A percentile compares a stretch with the other conserved stretches of the same genome.
Conservation (phyloP, 768 basidiomycete genomes). For the Dendrothele bispora region DNA sequence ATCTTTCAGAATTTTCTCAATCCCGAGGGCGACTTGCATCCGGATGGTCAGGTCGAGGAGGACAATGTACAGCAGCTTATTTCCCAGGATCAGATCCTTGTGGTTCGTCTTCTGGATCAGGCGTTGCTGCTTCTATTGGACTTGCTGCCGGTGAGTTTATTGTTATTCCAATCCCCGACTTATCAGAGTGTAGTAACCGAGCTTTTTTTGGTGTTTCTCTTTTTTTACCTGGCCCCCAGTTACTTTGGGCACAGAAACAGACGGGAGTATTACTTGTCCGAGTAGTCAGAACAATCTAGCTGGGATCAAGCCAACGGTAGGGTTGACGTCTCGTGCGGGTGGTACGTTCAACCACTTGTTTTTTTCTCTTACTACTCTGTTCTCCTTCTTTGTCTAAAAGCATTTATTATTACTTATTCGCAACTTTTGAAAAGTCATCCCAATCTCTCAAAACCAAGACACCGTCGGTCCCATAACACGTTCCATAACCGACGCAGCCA, state of each 20-base stretch:
- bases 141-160: slow-evolving; percentile 45
- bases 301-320: slow-evolving; percentile 39
- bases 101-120: slow-evolving; percentile 44
- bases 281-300: slow-evolving; percentile 41
- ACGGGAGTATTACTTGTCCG: slow-evolving; percentile 48
- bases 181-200: too few species aligned
- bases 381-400: too few species aligned
- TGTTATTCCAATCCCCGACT: too few species aligned
- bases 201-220: too few species aligned
- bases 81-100: slow-evolving; percentile 38
- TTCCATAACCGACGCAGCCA: slow-evolving; percentile 53
- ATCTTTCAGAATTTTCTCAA: slow-evolving; percentile 42
- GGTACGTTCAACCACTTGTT: slow-evolving; percentile 21
- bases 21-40: slow-evolving; percentile 38
- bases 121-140: slow-evolving; percentile 37
- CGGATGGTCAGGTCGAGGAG: slow-evolving; percentile 59
- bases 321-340: slow-evolving; percentile 36
- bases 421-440: too few species aligned
- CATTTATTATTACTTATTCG: too few species aligned
- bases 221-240: slow-evolving; percentile 43
- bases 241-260: slow-evolving; percentile 44
- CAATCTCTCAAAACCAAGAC: slow-evolving; percentile 58
- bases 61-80: slow-evolving; percentile 41
- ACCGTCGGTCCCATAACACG: slow-evolving; percentile 59
- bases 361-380: too few species aligned